Conservation (phyloP, 192 early-diverging fungal species). For the Backusella parvicylindrica region DNA sequence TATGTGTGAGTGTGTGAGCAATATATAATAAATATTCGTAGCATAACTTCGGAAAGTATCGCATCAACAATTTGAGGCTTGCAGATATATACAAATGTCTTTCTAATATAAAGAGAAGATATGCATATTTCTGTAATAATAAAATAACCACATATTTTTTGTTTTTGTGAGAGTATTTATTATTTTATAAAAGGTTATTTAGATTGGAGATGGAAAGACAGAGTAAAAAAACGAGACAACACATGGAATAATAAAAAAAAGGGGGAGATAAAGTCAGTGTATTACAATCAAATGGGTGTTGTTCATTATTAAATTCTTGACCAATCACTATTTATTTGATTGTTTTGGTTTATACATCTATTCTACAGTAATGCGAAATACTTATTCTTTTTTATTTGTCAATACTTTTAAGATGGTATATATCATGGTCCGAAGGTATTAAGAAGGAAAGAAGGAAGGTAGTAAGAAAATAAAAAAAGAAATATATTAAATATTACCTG, state of each 20-base stretch:
- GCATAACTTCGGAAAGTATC: background rate
- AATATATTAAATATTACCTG: background rate
- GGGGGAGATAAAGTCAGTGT: background rate
- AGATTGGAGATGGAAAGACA: background rate
- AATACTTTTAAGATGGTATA: too few relatives aligned
- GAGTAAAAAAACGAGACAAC: background rate
- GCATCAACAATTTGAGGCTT: background rate
- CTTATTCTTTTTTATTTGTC: background rate
- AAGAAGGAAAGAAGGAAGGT: too few relatives aligned
- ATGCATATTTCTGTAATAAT: background rate
- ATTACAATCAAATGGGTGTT: slow-evolving; percentile 29
- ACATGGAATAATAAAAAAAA: background rate
- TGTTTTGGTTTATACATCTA: slow-evolving; percentile 66
- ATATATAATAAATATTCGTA: background rate
- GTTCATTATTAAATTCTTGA: slow-evolving; percentile 71
- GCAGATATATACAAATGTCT: background rate
- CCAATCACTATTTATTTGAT: slow-evolving; percentile 92
- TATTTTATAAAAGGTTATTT: slow-evolving; percentile 2
- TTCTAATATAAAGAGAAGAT: background rate
- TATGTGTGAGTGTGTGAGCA: background rate
- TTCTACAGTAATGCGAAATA: background rate
- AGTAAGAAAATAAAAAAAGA: too few relatives aligned
- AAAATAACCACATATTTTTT: background rate
- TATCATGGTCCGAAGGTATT: too few relatives aligned
- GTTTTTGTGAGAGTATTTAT: background rate